Evolutionary conservation across 2,329 filamentous ascomycete species (phyloP).

Genomic region (Penicillium aurantiogriseum): DNA sequence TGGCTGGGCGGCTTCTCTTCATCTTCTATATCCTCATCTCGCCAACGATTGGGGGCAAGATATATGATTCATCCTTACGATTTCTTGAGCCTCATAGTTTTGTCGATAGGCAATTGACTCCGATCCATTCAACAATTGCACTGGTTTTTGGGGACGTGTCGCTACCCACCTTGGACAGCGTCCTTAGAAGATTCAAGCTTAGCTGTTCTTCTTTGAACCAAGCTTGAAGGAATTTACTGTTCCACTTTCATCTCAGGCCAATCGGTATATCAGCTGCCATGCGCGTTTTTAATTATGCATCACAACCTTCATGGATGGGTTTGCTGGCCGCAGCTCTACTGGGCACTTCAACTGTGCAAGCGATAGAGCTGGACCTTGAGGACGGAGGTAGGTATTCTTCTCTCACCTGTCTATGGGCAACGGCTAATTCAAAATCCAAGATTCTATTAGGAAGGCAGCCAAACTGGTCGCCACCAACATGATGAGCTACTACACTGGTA

Average conservation of each 20-base stretch:
- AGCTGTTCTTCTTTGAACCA: neutral
- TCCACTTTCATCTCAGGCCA: neutral
- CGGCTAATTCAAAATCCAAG: conserved; percentile 26
- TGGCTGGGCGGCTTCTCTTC: neutral
- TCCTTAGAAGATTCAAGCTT: neutral
- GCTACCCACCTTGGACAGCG: neutral
- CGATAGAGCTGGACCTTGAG: conserved; percentile 19
- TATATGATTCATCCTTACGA: neutral
- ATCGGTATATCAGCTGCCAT: conserved; percentile 5
- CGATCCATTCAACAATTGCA: neutral
- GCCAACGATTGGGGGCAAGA: neutral
- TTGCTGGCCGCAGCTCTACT: conserved; percentile 16
- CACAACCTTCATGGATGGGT: conserved; percentile 18
- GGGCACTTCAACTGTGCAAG: conserved; percentile 16
- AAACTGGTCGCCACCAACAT: conserved; percentile 48
- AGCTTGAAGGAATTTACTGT: neutral
- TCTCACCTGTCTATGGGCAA: neutral
- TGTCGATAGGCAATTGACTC: no score
- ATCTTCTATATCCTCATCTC: neutral
- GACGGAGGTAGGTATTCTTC: conserved; percentile 9
- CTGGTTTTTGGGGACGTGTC: neutral
- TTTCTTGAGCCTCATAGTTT: neutral
- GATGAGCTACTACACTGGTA: conserved; percentile 53
- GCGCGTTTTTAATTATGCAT: conserved; percentile 10
- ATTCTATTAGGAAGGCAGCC: conserved; percentile 49